Conservation (phyloP, 1,284 basidiomycete species). For the Austropuccinia psidii region DNA sequence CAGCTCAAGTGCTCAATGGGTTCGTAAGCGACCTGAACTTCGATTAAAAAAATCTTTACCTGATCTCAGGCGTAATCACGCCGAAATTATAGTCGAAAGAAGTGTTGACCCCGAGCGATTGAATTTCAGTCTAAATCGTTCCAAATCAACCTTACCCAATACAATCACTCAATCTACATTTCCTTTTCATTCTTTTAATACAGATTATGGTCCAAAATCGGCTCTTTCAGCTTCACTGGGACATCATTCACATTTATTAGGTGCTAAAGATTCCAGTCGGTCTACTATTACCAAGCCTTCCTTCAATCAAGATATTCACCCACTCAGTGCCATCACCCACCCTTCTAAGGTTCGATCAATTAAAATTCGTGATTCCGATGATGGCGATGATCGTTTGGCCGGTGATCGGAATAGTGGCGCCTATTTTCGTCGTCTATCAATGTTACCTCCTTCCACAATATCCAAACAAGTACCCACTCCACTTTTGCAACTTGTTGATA, state of each 20-base stretch:
- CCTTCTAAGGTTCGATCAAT: constrained; percentile 51
- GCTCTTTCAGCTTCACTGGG: not conserved
- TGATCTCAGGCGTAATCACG: constrained; percentile 61
- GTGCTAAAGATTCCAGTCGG: no score
- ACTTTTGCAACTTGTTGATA: constrained; percentile 70
- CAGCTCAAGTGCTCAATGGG: constrained; percentile 20
- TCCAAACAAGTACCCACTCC: constrained; percentile 65
- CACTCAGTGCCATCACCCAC: constrained; percentile 51
- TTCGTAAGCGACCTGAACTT: constrained; percentile 35
- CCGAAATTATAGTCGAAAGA: constrained; percentile 27
- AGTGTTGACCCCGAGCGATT: constrained; percentile 32
- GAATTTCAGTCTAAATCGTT: constrained; percentile 7
- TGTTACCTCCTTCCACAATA: constrained; percentile 61
- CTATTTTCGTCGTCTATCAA: constrained; percentile 79
- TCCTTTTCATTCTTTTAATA: constrained; percentile 25
- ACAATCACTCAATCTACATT: constrained; percentile 5
- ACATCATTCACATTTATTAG: not conserved
- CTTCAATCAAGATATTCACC: constrained; percentile 31
- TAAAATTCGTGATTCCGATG: constrained; percentile 53
- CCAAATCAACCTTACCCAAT: constrained; percentile 16
- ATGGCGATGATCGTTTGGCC: constrained; percentile 56
- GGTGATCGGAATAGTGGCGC: constrained; percentile 64
- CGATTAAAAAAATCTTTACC: constrained; percentile 72
- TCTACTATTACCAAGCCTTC: constrained; percentile 7
- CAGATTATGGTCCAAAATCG: not conserved